phyloP scores from a whole-genome alignment of 2,329 filamentous ascomycete genomes.

The Fusarium armeniacum region DNA sequence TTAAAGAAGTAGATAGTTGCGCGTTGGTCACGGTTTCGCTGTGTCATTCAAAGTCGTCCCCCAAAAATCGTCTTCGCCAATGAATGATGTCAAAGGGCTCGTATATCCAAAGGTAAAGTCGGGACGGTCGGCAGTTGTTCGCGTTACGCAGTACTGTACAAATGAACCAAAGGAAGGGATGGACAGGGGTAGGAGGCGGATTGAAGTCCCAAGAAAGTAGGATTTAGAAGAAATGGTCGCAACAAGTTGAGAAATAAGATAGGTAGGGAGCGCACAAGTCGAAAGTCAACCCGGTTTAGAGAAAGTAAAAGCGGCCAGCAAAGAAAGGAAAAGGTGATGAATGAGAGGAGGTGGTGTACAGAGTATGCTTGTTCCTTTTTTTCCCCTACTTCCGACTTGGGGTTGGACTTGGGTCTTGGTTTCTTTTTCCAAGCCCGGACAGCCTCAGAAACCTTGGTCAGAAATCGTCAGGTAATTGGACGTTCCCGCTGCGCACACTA shows the following conservation, averaged over 20 bases:
- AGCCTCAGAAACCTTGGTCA: conserved; percentile 37
- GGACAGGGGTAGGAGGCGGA: conserved; percentile 30
- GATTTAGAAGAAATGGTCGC: conserved; percentile 31
- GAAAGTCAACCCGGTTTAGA: conserved; percentile 28
- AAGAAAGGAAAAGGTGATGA: conserved; percentile 44
- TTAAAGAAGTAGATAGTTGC: conserved; percentile 17
- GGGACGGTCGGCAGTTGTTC: conserved; percentile 49
- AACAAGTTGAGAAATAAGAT: conserved; percentile 29
- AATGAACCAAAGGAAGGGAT: conserved; percentile 48
- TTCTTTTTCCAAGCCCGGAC: conserved; percentile 28
- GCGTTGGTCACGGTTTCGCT: conserved; percentile 20
- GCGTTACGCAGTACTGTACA: conserved; percentile 45
- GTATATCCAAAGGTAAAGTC: conserved; percentile 40
- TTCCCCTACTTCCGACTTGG: conserved; percentile 43
- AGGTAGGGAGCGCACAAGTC: conserved; percentile 30
- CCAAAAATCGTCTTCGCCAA: conserved; percentile 11
- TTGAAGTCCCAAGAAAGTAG: conserved; percentile 30
- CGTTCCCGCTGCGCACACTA: conserved; percentile 16
- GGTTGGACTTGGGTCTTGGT: conserved; percentile 25
- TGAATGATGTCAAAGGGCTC: conserved; percentile 33
- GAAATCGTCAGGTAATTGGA: conserved; percentile 38
- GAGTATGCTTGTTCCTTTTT: conserved; percentile 45
- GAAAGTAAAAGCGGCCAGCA: conserved; percentile 38
- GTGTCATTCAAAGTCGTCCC: conserved; percentile 22
- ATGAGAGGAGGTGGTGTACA: conserved; percentile 35